These are phyloP conservation scores for cucumber (Cucumis sativus) DNA, from an alignment of 306 rosid genomes.

Conservation along the genomic window Cucumber_9930_V3 NC_026661.2:5630001-5630500, in stretches of 20 bases:
- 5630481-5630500: conserved; percentile 5
- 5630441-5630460: conserved; percentile 10
- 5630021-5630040: conserved; percentile 45
- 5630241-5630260: conserved; percentile 90
- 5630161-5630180: conserved; percentile 66
- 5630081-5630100: neutral
- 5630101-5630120: neutral
- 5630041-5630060: conserved; percentile 8
- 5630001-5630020: conserved; percentile 17
- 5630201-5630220: conserved; percentile 68
- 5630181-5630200: conserved; percentile 91
- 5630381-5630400: conserved; percentile 8
- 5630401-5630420: conserved; percentile 7
- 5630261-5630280: conserved; percentile 74
- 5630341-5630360: conserved; percentile 6
- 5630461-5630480: neutral
- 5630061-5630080: neutral
- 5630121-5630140: neutral
- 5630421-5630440: conserved; percentile 5
- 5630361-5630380: neutral
- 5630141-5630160: neutral
- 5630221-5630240: conserved; percentile 91
- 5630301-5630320: conserved; percentile 8
- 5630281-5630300: conserved; percentile 47
- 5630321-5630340: conserved; percentile 3